Base-by-base conservation (phyloP, 208 protist species). In the Crithidia mellificae region DNA sequence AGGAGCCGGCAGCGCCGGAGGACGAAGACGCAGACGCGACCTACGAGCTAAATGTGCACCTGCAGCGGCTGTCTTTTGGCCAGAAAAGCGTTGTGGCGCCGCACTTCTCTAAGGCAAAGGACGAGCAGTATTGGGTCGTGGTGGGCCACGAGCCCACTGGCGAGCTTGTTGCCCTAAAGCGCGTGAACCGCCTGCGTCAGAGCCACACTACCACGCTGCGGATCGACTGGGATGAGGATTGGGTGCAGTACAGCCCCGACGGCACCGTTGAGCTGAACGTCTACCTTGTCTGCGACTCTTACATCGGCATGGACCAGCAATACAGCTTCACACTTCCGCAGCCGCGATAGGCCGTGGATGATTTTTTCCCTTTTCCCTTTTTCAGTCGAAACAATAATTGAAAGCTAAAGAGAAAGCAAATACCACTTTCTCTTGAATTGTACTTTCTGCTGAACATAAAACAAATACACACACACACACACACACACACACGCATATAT, bases 151-250 rank as follows among this genome's bases (percentile, higher is more conserved):
- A 92, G 61, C 53, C 61, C 17, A 95, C 79, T 0, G 90, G 94
- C 22, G 93, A 98, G 83, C 78, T 98, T 6, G 80, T 98, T 6
- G 96, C 96, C 0, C 65, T 98, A 70, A 98, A 97, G 78, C 89
- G 96, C 17, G 64, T 98, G 19, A 85, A 88, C 39, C 81, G 89
- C 0, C 68, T 97, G 34, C 73, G 77, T 19, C 78, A 77, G 49
- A 74, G 72, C 32, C 65, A 78, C 22, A 77, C 74, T 2, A 68
- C 80, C 20, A 85, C 78, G 36, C 73, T 97, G 55, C 77, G 59
- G n/a, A 84, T 95, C 62, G 88, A 95, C 17, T 96, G 91, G 91
- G 91, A 96, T 49, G 87, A 96, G 53, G 84, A 94, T 44, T 95
- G 91, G 91, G 25, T 54, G 34, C 54, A 72, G 47, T 65, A 76